These are phyloP conservation scores for Alternaria novae-zelandiae DNA, from an alignment of 2,329 filamentous ascomycete genomes.

Conservation along the genomic window DNA sequence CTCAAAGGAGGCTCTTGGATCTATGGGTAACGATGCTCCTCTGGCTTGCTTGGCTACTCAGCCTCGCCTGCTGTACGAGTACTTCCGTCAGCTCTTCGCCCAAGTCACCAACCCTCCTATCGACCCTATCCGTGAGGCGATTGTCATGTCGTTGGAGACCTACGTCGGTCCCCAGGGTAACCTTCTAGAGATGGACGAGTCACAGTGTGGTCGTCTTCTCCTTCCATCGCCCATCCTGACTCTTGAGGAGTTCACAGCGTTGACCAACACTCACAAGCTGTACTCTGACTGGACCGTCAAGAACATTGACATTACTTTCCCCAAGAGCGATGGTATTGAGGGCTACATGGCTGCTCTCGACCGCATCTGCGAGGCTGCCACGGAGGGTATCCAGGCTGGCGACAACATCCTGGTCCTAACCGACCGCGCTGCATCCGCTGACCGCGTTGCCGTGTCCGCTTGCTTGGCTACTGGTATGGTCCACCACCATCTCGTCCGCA, in stretches of 20 bases:
- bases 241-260: conserved; percentile 86
- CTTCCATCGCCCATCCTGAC: conserved; percentile 89
- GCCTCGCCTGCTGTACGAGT: conserved; percentile 88
- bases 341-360: conserved; percentile 90
- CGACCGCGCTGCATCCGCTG: conserved; percentile 81
- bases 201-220: conserved; percentile 84
- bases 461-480: conserved; percentile 90
- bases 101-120: conserved; percentile 98
- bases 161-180: conserved; percentile 97
- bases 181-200: conserved; percentile 88
- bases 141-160: conserved; percentile 97
- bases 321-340: conserved; percentile 79
- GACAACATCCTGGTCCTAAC: conserved; percentile 89
- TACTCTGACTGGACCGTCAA: conserved; percentile 86
- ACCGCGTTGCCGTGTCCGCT: conserved; percentile 84
- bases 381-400: conserved; percentile 79
- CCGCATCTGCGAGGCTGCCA: conserved; percentile 83
- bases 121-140: conserved; percentile 94
- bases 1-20: conserved; percentile 94
- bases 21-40: conserved; percentile 97
- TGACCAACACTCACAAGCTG: conserved; percentile 76
- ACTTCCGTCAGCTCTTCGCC: conserved; percentile 96
- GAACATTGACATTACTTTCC: conserved; percentile 91
- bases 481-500: conserved; percentile 92
- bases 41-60: conserved; percentile 89